phyloP scores from a whole-genome alignment of 2,329 filamentous ascomycete genomes.

The Nemania abortiva region DNA sequence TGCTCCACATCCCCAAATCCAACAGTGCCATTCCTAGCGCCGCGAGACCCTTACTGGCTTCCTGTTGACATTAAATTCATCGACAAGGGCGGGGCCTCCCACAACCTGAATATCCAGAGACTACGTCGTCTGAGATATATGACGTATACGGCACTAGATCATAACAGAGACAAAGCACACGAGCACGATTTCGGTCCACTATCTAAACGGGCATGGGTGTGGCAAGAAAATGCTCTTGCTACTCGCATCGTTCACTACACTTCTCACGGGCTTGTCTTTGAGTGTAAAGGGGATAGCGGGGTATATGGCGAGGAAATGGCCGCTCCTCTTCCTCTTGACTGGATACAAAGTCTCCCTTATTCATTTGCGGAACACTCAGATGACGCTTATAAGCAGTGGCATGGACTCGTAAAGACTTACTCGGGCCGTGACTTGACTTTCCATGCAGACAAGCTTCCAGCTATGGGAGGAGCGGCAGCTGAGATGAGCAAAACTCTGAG shows the following conservation, averaged over 20 bases:
- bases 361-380: constrained; percentile 8
- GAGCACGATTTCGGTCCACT: constrained; percentile 12
- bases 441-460: constrained; percentile 13
- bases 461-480: constrained; percentile 12
- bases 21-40: constrained; percentile 16
- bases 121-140: constrained; percentile 14
- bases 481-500: constrained; percentile 6
- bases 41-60: constrained; percentile 15
- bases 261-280: constrained; percentile 12
- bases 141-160: neutral
- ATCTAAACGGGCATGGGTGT: constrained; percentile 14
- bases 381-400: constrained; percentile 17
- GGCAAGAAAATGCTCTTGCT: constrained; percentile 23
- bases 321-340: constrained; percentile 7
- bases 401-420: constrained; percentile 19
- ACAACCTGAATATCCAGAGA: constrained; percentile 11
- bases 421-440: constrained; percentile 16
- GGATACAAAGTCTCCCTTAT: constrained; percentile 16
- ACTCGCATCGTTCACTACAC: constrained; percentile 16
- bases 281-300: constrained; percentile 10
- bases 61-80: constrained; percentile 4
- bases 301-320: constrained; percentile 16
- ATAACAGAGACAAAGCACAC: constrained; percentile 10
- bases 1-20: constrained; percentile 14
- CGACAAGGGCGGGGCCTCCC: neutral